These are phyloP conservation scores for Lipomyces lipofer DNA, from an alignment of 805 yeast species.

Conservation along the genomic window DNA sequence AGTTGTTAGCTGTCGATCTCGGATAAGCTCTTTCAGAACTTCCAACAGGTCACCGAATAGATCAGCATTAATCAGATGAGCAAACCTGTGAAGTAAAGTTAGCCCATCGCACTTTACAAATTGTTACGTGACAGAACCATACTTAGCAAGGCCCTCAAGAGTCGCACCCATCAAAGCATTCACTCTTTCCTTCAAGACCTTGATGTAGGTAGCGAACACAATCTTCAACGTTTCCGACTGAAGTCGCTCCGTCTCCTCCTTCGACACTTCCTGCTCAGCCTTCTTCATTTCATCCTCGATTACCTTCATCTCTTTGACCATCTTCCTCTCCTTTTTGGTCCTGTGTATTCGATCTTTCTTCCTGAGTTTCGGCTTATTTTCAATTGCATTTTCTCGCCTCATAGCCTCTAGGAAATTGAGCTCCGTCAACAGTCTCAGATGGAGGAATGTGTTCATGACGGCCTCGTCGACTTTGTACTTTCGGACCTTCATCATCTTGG, in stretches of 20 bases:
- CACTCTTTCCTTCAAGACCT: conserved; percentile 64
- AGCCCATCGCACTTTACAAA: neutral
- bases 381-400: conserved; percentile 31
- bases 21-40: conserved; percentile 78
- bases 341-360: conserved; percentile 90
- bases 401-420: conserved; percentile 29
- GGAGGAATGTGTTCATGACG: conserved; percentile 69
- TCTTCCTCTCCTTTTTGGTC: conserved; percentile 86
- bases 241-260: conserved; percentile 78
- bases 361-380: conserved; percentile 48
- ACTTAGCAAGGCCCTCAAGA: conserved; percentile 78
- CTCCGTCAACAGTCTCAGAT: conserved; percentile 50
- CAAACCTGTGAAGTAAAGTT: conserved; percentile 51
- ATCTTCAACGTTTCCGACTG: conserved; percentile 82
- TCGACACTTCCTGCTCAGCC: conserved; percentile 86
- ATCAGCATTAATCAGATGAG: conserved; percentile 90
- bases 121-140: neutral
- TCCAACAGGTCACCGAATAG: conserved; percentile 89
- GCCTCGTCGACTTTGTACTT: conserved; percentile 81
- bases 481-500: conserved; percentile 70
- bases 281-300: conserved; percentile 86
- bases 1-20: conserved; percentile 25
- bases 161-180: conserved; percentile 78
- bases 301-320: conserved; percentile 77
- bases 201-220: conserved; percentile 72